Percentiles rank a stretch among this genome's conserved stretches.
phyloP scores from a whole-genome alignment of 139 green algal species.

The Yamagishiella unicocca region DNA sequence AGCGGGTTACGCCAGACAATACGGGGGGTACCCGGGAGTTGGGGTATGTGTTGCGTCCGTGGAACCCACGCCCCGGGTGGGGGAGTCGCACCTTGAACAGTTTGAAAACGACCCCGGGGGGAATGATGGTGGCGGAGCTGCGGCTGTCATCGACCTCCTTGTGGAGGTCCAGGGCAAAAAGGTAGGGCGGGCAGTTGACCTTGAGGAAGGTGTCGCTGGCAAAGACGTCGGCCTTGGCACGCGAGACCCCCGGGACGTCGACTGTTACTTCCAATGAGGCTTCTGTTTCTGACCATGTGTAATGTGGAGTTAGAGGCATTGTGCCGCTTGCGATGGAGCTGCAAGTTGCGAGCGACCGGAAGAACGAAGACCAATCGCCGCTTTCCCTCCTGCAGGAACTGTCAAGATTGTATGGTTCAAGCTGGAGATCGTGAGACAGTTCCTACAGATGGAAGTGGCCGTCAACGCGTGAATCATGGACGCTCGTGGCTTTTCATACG shows the following conservation, averaged over 20 bases:
- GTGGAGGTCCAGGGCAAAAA: slow-evolving; percentile 75
- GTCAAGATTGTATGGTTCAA: too few relatives aligned
- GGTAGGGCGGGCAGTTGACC: slow-evolving; percentile 72
- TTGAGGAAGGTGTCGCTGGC: slow-evolving; percentile 74
- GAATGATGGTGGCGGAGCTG: slow-evolving; percentile 58
- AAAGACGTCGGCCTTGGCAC: slow-evolving; percentile 67
- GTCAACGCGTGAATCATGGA: too few relatives aligned
- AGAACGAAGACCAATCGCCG: too few relatives aligned
- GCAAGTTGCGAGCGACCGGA: too few relatives aligned
- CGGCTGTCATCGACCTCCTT: slow-evolving; percentile 61
- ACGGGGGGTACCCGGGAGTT: neutral
- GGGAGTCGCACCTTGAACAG: slow-evolving; percentile 59
- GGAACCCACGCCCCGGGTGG: too few relatives aligned
- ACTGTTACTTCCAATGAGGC: slow-evolving; percentile 58
- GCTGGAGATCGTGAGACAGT: too few relatives aligned
- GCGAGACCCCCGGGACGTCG: slow-evolving; percentile 58
- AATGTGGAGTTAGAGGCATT: slow-evolving; percentile 72
- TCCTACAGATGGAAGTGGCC: too few relatives aligned
- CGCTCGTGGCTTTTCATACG: too few relatives aligned
- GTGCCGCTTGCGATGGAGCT: too few relatives aligned
- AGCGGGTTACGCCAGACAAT: neutral
- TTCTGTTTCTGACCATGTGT: slow-evolving; percentile 70
- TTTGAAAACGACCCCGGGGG: slow-evolving; percentile 44
- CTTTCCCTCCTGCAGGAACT: too few relatives aligned
- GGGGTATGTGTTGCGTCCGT: too few relatives aligned